Base-by-base conservation (phyloP, 306 rosid genomes). In the Mimosa bimucronata region DNA sequence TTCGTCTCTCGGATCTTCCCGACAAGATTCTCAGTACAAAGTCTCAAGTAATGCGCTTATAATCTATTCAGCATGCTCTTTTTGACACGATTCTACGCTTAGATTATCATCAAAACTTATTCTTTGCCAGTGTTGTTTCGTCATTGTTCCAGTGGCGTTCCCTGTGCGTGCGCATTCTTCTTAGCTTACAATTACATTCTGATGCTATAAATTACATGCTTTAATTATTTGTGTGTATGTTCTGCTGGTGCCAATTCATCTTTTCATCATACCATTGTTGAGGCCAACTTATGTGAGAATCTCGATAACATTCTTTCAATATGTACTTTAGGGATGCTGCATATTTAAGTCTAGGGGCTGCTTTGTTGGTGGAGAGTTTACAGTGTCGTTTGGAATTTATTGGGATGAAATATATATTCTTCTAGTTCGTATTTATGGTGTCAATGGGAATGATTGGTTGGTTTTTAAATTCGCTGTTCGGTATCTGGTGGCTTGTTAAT, bases 191-290 rank as follows among this genome's bases (percentile, higher is more conserved):
- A 66, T 34, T 66, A 37, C 9, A 19, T 7, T 16, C 38, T 66
- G 50, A 38, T 21, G 31, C 30, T 12, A 1, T 40, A 42, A 67
- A 19, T 25, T 18, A 40, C 50, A 38, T 21, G 23, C 48, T 66
- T 34, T 19, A 38, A 38, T 9, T 38, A 67, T 5, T 1, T 38
- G 19, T 2, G 30, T 38, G 73, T 67, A 16, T 9, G 19, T 10
- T 67, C 30, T 67, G 50, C 73, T 11, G 8, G 30, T 66, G 71
- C 29, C 71, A 66, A 66, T 37, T 66, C 16, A 66, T 37, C 2
- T 34, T 37, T 3, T 37, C 53, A 40, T 69, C 53, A 21, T 21
- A 11, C 18, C 19, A 14, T 30, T 30, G 41, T 15, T 64, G 41
- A 29, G 28, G 41, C 41, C 69, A 29, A 8, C 42, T 64, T 21